Percentiles rank a stretch among this genome's conserved stretches.
Evolutionary conservation across 129 eudicot genomes (phyloP).

Genomic region (Artemisia argyi): DNA sequence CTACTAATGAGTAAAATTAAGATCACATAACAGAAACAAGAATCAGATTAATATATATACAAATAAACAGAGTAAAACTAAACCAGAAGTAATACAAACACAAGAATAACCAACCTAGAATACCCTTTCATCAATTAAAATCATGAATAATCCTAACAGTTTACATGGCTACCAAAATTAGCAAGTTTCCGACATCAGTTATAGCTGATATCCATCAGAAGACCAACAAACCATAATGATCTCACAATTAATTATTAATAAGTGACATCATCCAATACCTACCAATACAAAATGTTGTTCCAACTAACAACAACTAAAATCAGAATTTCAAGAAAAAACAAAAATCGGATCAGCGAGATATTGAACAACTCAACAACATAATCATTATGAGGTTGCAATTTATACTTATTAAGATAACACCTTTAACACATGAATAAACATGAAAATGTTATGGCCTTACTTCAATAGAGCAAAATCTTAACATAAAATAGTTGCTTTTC

Average conservation of each 20-base stretch:
- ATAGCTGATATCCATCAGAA: no score
- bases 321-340: slow-evolving; percentile 16
- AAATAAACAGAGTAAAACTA: no score
- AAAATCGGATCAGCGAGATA: slow-evolving; percentile 9
- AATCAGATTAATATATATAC: no score
- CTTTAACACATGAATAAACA: slow-evolving; percentile 23
- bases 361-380: slow-evolving; percentile 5
- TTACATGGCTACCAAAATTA: background rate
- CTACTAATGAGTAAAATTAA: no score
- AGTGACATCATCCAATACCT: slow-evolving; percentile 19
- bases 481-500: background rate
- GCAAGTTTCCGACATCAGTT: no score
- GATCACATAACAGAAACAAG: no score
- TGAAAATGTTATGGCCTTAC: background rate
- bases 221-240: background rate
- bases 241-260: background rate
- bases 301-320: slow-evolving; percentile 16
- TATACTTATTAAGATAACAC: slow-evolving; percentile 1
- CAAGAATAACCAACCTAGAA: no score
- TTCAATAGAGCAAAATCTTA: background rate
- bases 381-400: background rate
- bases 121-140: no score
- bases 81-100: no score
- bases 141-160: no score
- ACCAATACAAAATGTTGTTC: slow-evolving; percentile 11